Conservation (phyloP, 1,284 basidiomycete genomes). For the Cutaneotrichosporon daszewskae region DNA sequence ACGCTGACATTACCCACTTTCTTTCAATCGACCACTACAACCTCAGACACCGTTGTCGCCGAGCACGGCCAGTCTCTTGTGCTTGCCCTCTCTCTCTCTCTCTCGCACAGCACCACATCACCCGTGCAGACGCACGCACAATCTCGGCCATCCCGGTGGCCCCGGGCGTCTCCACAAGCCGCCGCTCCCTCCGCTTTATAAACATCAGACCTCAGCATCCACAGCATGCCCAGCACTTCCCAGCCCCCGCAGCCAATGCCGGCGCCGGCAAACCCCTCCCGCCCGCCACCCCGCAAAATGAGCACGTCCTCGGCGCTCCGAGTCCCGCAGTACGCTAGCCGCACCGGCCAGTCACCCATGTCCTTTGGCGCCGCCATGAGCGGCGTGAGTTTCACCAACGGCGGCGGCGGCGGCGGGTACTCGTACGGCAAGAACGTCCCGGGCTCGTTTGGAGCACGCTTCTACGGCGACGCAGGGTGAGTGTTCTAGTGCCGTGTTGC, state of each 20-base stretch:
- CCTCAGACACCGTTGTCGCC: too few species aligned
- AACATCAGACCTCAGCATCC: too few species aligned
- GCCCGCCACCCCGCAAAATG: slow-evolving; percentile 12
- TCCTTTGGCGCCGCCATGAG: slow-evolving; percentile 42
- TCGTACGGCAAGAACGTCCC: slow-evolving; percentile 25
- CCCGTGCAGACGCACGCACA: neutral
- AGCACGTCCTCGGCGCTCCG: slow-evolving; percentile 11
- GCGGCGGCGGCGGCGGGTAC: slow-evolving; percentile 26
- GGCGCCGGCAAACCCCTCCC: slow-evolving; percentile 18
- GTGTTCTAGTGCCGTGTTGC: slow-evolving; percentile 6
- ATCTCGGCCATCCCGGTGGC: neutral
- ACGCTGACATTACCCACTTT: too few species aligned
- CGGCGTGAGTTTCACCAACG: slow-evolving; percentile 40
- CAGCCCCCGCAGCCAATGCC: slow-evolving; percentile 12
- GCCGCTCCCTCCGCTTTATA: too few species aligned
- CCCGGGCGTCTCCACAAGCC: too few species aligned
- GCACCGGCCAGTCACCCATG: slow-evolving; percentile 35
- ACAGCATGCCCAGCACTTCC: slow-evolving; percentile 1
- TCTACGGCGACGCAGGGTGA: slow-evolving; percentile 40
- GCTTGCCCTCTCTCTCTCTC: too few species aligned
- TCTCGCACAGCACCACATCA: too few species aligned
- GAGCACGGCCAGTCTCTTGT: too few species aligned
- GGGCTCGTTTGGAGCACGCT: slow-evolving; percentile 34
- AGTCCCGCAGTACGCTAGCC: slow-evolving; percentile 1
- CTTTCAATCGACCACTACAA: too few species aligned